These are phyloP conservation scores for Lentinula guzmanii DNA, from an alignment of 768 basidiomycete genomes.

Conservation along the genomic window DNA sequence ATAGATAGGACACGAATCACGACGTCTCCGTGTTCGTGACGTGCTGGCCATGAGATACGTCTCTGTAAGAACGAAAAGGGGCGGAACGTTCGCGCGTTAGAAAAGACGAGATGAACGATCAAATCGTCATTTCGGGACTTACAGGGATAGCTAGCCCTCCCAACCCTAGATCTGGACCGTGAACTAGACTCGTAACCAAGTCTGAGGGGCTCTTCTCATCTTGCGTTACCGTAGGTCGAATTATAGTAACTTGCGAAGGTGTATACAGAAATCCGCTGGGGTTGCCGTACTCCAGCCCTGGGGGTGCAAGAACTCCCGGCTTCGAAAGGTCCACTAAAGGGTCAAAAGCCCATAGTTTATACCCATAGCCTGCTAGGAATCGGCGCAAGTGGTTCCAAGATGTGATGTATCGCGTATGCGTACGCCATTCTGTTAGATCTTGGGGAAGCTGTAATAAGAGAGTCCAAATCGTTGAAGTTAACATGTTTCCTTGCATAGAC, in stretches of 20 bases:
- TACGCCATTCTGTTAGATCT: not conserved
- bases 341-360: slow-evolving; percentile 1
- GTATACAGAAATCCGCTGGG: not conserved
- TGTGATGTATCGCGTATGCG: not conserved
- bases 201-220: not conserved
- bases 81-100: not conserved
- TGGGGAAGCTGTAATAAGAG: not conserved
- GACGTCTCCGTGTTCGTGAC: slow-evolving; percentile 2
- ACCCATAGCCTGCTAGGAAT: not conserved
- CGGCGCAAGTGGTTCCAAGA: not conserved
- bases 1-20: not conserved
- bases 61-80: not conserved
- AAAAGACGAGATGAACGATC: not conserved
- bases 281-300: not conserved
- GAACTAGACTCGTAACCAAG: not conserved
- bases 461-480: not conserved
- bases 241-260: not conserved
- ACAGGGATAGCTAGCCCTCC: not conserved
- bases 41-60: not conserved
- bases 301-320: not conserved
- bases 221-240: not conserved
- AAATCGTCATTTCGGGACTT: not conserved
- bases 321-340: not conserved
- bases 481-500: not conserved
- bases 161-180: not conserved